Conservation (phyloP, 352 stramenopile species). For the Phytophthora quininea region DNA sequence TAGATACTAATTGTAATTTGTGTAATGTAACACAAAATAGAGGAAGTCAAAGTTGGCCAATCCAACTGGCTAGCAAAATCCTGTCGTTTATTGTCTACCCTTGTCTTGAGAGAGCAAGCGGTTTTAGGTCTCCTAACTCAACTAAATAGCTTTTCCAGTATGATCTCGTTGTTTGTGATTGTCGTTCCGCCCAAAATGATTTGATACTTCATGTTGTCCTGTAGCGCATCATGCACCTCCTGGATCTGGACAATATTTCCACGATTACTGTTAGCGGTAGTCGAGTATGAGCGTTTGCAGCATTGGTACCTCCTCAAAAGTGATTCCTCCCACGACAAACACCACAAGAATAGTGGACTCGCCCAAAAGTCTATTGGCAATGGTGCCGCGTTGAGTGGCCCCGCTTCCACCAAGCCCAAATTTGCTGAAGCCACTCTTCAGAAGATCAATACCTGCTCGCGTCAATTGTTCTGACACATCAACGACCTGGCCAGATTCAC, state of each 20-base stretch:
- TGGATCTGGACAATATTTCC: constrained; percentile 47
- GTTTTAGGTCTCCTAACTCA: background rate
- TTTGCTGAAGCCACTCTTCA: constrained; percentile 84
- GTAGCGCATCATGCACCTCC: constrained; percentile 64
- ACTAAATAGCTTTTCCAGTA: constrained; percentile 65
- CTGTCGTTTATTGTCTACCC: too few species aligned
- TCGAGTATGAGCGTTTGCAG: background rate
- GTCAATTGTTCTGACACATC: constrained; percentile 82
- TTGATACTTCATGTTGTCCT: constrained; percentile 54
- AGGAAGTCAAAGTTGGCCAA: too few species aligned
- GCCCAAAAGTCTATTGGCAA: constrained; percentile 36
- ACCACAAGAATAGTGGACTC: constrained; percentile 57
- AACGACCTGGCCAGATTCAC: constrained; percentile 46
- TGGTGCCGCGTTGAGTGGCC: constrained; percentile 20
- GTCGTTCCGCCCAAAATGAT: constrained; percentile 78
- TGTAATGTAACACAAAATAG: too few species aligned
- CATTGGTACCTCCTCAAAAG: constrained; percentile 66
- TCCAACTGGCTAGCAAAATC: too few species aligned
- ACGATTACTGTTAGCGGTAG: background rate
- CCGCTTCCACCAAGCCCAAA: constrained; percentile 64
- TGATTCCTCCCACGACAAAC: constrained; percentile 82
- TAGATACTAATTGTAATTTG: too few species aligned
- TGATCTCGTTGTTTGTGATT: constrained; percentile 69
- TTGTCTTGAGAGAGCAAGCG: too few species aligned
- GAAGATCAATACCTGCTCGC: constrained; percentile 74